These are phyloP conservation scores for Mercurialis annua DNA, from an alignment of 345 rosid species.

Conservation along the genomic window DNA sequence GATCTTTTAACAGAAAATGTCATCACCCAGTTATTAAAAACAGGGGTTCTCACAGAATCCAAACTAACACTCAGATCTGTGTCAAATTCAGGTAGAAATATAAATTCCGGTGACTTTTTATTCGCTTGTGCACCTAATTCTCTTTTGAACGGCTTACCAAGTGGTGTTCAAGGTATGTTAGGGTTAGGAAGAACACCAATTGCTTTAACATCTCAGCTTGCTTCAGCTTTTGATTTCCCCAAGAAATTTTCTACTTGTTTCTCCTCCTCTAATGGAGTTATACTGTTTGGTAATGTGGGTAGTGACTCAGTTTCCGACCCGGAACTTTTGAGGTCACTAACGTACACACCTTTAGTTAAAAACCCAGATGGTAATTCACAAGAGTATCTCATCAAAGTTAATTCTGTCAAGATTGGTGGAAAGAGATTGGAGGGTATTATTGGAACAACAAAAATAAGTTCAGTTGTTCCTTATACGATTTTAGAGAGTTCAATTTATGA, in stretches of 20 bases:
- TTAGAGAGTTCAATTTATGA: slow-evolving; percentile 55
- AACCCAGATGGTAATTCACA: slow-evolving; percentile 20
- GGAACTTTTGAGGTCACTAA: slow-evolving; percentile 39
- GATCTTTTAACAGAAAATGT: slow-evolving; percentile 35
- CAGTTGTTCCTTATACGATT: slow-evolving; percentile 60
- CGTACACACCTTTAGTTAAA: slow-evolving; percentile 49
- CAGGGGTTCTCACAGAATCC: slow-evolving; percentile 49
- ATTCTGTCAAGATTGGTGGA: slow-evolving; percentile 53
- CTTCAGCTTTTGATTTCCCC: slow-evolving; percentile 29
- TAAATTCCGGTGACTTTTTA: slow-evolving; percentile 33
- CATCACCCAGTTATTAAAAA: slow-evolving; percentile 26
- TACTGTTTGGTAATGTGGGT: slow-evolving; percentile 35
- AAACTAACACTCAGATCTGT: slow-evolving; percentile 37
- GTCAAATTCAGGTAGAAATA: slow-evolving; percentile 10
- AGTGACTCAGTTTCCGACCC: slow-evolving; percentile 32
- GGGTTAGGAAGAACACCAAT: slow-evolving; percentile 61
- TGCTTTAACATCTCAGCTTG: slow-evolving; percentile 55
- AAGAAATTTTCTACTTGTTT: slow-evolving; percentile 50
- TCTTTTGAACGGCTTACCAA: slow-evolving; percentile 47
- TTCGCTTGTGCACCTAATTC: slow-evolving; percentile 39
- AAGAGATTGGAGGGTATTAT: slow-evolving; percentile 26
- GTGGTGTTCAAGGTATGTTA: slow-evolving; percentile 47
- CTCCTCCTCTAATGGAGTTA: slow-evolving; percentile 45
- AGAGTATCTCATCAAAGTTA: slow-evolving; percentile 49
- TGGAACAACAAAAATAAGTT: slow-evolving; percentile 43